Base-by-base conservation (phyloP, 2,329 filamentous ascomycete species). In the Chaetomiaceae sp. region DNA sequence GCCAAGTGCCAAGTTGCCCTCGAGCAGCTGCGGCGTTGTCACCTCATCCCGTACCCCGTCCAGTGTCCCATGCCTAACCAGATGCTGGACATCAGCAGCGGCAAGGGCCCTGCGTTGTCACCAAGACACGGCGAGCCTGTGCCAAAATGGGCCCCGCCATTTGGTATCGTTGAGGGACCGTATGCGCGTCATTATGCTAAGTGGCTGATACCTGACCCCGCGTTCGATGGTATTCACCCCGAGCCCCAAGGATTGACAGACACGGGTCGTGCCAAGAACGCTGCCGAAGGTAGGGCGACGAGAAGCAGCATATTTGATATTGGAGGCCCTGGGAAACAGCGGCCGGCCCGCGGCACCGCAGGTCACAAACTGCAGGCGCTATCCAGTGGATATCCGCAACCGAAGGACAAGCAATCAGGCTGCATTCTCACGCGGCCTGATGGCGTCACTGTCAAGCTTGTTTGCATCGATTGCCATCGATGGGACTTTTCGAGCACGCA, bases 401-500 rank as follows among this genome's bases (percentile, higher is more conserved):
- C 83, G n/a, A 91, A 90, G 72, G 87, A 90, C 63, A 90, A 90
- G 75, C 80, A 84, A 53, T 87, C 89, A 4, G 90, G 90, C 53
- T 89, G 91, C 69, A 78, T 94, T 60, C 78, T 96, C 67, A 91
- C 90, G 71, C 86, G 90, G 63, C 85, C 87, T 49, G 91, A 97
- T 70, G 89, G 89, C 51, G 79, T 89, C 65, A 84, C 86, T 59
- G 92, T 97, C 59, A 95, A 95, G 71, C 79, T 97, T 44, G 86
- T 95, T 58, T 99, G 94, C 74, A 72, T 88, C 54, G 87, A 94
- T 68, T 97, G 94, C 70, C 80, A 90, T 45, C 81, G 92, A 58
- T 89, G 90, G 67, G 89, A 96, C 69, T 97, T 97, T 66, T 91
- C 87, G 51, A 97, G 91, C 73, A 95, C 91, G 0, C 94, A 97